Conservation (phyloP, 192 early-diverging fungal genomes). For the Gamsiella multidivaricata region DNA sequence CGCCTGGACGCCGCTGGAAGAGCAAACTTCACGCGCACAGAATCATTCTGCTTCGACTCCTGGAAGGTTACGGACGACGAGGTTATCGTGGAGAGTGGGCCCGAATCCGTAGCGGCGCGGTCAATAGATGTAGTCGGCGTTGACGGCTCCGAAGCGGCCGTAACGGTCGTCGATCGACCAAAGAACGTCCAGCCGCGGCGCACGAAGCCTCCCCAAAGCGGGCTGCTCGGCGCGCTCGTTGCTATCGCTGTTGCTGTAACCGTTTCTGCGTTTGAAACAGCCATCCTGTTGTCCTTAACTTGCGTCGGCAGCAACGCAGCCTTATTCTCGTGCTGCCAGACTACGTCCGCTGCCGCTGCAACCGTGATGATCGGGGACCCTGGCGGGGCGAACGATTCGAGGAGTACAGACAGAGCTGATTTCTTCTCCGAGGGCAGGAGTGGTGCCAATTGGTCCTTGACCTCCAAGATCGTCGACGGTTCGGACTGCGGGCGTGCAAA, state of each 20-base stretch:
- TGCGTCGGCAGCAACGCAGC: background rate
- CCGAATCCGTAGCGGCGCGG: no score
- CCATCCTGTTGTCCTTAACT: background rate
- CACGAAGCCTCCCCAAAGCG: constrained; percentile 3
- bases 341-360: background rate
- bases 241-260: background rate
- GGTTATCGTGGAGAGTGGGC: background rate
- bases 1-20: background rate
- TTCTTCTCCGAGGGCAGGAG: constrained; percentile 15
- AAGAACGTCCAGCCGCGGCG: background rate
- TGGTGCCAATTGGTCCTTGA: constrained; percentile 5
- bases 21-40: constrained; percentile 6
- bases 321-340: background rate
- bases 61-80: background rate
- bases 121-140: no score
- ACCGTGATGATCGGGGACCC: background rate
- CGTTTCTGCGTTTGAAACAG: background rate
- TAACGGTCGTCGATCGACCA: no score
- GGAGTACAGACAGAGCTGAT: constrained; percentile 5
- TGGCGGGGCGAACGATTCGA: constrained; percentile 12
- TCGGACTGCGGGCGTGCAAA: no score
- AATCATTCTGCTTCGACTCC: constrained; percentile 1
- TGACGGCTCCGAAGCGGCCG: no score
- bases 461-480: background rate
- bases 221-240: background rate